Evolutionary conservation across 148 eudicot species (phyloP).

Genomic region (Vaccinium darrowii): DNA sequence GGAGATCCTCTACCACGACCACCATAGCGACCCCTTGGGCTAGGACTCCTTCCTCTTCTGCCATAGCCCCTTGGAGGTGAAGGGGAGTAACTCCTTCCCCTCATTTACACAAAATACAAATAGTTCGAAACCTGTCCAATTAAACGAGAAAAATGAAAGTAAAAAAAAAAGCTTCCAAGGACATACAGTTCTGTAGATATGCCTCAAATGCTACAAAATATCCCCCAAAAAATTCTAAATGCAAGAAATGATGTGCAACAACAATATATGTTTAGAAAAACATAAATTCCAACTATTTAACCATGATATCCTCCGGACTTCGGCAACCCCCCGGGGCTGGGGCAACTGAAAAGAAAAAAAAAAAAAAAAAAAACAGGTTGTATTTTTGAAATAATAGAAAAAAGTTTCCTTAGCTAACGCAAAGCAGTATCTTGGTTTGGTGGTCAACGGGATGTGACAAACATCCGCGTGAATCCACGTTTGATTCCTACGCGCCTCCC

Average conservation of each 20-base stretch:
- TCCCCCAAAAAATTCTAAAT: neutral
- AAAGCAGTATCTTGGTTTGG: too few species aligned
- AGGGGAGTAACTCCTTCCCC: slow-evolving; percentile 89
- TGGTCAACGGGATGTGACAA: too few species aligned
- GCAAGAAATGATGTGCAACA: neutral
- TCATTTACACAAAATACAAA: slow-evolving; percentile 36
- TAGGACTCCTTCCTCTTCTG: slow-evolving; percentile 77
- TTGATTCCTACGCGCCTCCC: too few species aligned
- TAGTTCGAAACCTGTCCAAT: neutral
- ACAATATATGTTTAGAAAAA: neutral
- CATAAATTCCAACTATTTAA: neutral
- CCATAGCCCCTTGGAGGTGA: slow-evolving; percentile 91
- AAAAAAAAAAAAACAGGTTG: too few species aligned
- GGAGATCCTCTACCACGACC: slow-evolving; percentile 77
- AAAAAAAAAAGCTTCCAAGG: neutral
- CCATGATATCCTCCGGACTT: neutral
- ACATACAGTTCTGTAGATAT: neutral
- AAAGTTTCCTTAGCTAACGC: too few species aligned
- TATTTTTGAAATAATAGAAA: neutral
- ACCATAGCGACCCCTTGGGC: slow-evolving; percentile 80
- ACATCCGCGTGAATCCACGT: too few species aligned
- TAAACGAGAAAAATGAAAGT: neutral
- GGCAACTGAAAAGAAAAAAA: too few species aligned
- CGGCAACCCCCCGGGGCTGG: too few species aligned
- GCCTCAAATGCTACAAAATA: neutral